Conservation (phyloP, 176 grass and related monocot species). For the Canna indica region DNA sequence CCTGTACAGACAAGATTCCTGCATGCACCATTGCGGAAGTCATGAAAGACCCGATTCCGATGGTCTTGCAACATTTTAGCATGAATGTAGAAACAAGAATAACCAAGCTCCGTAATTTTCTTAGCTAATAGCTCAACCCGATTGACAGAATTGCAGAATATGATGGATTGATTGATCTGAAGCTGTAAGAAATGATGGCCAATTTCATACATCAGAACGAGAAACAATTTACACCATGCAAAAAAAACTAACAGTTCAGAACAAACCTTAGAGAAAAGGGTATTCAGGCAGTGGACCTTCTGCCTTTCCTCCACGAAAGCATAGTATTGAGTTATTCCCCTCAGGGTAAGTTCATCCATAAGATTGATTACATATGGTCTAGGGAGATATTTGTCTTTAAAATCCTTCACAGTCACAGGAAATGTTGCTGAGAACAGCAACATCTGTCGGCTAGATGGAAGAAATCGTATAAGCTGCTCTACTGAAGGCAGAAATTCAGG, state of each 20-base stretch:
- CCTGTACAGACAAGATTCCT: constrained; percentile 95
- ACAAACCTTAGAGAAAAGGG: constrained; percentile 39
- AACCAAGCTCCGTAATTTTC: constrained; percentile 88
- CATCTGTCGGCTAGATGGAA: constrained; percentile 53
- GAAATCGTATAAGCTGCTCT: constrained; percentile 32
- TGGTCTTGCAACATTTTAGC: constrained; percentile 97
- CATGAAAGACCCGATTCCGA: constrained; percentile 80
- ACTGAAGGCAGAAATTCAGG: constrained; percentile 34
- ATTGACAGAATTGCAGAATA: constrained; percentile 95
- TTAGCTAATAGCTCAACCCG: constrained; percentile 82
- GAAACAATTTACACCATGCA: too few relatives aligned
- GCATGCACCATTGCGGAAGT: constrained; percentile 94
- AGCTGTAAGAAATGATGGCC: constrained; percentile 4
- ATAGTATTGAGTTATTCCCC: constrained; percentile 56
- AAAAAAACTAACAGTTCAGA: neutral
- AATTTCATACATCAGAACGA: too few relatives aligned
- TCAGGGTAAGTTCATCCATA: constrained; percentile 62
- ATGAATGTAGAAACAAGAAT: constrained; percentile 95
- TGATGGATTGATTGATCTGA: constrained; percentile 65
- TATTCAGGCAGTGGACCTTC: constrained; percentile 54
- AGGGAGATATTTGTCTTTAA: constrained; percentile 57
- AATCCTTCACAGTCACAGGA: constrained; percentile 56
- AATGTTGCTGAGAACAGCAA: constrained; percentile 72
- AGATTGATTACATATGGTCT: constrained; percentile 68
- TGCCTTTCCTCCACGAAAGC: constrained; percentile 73